phyloP scores from a whole-genome alignment of 2,329 filamentous ascomycete genomes.

The Mycogone perniciosa region DNA sequence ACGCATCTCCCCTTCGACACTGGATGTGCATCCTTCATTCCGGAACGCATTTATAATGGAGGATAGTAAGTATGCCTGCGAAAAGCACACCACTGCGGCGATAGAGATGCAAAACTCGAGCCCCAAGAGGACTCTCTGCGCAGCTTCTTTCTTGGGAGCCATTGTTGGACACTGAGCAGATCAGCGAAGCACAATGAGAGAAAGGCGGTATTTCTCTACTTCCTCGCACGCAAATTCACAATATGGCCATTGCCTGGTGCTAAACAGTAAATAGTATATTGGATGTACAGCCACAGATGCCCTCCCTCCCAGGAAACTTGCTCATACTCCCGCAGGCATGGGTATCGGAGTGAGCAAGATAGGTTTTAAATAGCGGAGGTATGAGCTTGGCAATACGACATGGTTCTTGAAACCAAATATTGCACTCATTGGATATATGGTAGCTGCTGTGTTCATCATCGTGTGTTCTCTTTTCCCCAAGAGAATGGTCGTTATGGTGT shows the following conservation, averaged over 20 bases:
- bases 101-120: constrained; percentile 17
- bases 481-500: no score
- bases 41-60: background rate
- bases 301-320: constrained; percentile 21
- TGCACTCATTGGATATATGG: background rate
- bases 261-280: background rate
- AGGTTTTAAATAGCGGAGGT: background rate
- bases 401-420: background rate
- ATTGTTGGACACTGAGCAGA: background rate
- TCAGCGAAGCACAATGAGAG: background rate
- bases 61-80: constrained; percentile 14
- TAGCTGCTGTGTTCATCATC: no score
- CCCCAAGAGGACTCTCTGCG: constrained; percentile 8
- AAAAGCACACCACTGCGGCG: constrained; percentile 16
- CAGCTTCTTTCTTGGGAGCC: background rate
- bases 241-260: no score
- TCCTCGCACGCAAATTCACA: no score
- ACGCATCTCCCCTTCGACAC: background rate
- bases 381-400: background rate
- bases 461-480: no score
- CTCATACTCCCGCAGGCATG: constrained; percentile 25
- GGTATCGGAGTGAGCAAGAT: background rate
- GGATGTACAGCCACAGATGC: background rate
- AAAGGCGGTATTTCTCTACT: no score
- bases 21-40: background rate